A percentile compares a stretch with the other conserved stretches of the same genome.
These are phyloP conservation scores for Pittosporum tobira DNA, from an alignment of 129 eudicot genomes.

Conservation along the genomic window DNA sequence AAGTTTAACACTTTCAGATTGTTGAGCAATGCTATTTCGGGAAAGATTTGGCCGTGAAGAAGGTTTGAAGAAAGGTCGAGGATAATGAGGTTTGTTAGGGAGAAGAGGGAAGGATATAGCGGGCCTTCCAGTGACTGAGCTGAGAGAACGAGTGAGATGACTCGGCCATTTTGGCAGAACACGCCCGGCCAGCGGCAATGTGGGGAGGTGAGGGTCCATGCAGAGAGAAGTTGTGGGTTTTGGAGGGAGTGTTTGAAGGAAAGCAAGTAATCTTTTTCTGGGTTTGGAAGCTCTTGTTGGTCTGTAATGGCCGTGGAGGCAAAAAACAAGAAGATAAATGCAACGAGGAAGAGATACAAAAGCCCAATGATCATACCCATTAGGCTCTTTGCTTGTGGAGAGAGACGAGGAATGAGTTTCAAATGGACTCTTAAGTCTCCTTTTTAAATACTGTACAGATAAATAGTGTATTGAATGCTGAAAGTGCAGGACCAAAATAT, in stretches of 20 bases:
- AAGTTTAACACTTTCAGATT: slow-evolving; percentile 27
- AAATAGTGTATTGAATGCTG: background rate
- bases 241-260: slow-evolving; percentile 49
- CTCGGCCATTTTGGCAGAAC: slow-evolving; percentile 36
- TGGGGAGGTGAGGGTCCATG: slow-evolving; percentile 40
- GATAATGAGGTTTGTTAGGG: slow-evolving; percentile 28
- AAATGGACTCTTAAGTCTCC: slow-evolving; percentile 13
- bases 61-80: slow-evolving; percentile 56
- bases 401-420: slow-evolving; percentile 4
- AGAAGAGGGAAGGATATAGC: slow-evolving; percentile 32
- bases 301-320: slow-evolving; percentile 11
- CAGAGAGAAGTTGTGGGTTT: slow-evolving; percentile 31
- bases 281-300: background rate
- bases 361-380: slow-evolving; percentile 24
- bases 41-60: slow-evolving; percentile 31
- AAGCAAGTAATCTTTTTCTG: slow-evolving; percentile 28
- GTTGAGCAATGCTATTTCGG: slow-evolving; percentile 29
- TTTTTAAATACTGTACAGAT: slow-evolving; percentile 6
- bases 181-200: slow-evolving; percentile 73
- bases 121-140: slow-evolving; percentile 39
- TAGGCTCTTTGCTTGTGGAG: slow-evolving; percentile 2
- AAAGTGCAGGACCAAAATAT: slow-evolving; percentile 11
- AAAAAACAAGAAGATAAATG: slow-evolving; percentile 10
- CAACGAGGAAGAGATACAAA: slow-evolving; percentile 13
- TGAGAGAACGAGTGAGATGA: slow-evolving; percentile 46